Percentiles rank a stretch among this genome's conserved stretches.
phyloP scores from a whole-genome alignment of 2,329 filamentous ascomycete species.

The Botrytis paeoniae region DNA sequence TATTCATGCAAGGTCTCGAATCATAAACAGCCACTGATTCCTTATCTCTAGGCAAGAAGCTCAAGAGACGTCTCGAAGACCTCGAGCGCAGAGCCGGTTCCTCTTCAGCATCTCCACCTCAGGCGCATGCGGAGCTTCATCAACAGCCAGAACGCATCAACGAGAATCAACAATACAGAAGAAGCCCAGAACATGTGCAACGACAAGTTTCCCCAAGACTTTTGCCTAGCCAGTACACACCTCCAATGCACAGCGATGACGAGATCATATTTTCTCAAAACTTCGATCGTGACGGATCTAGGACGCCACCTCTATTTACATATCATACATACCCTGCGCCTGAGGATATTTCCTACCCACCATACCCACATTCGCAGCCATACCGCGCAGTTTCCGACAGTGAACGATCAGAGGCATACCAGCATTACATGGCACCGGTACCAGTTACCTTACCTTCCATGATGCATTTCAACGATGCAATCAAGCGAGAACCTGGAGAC shows the following conservation, averaged over 20 bases:
- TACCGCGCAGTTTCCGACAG: slow-evolving; percentile 50
- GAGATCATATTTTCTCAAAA: slow-evolving; percentile 65
- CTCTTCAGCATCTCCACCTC: slow-evolving; percentile 54
- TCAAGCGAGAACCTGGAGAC: slow-evolving; percentile 66
- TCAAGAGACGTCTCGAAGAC: slow-evolving; percentile 84
- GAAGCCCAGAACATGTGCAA: slow-evolving; percentile 37
- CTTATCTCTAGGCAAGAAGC: slow-evolving; percentile 72
- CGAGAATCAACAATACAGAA: slow-evolving; percentile 34
- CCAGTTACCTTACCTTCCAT: slow-evolving; percentile 63
- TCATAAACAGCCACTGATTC: slow-evolving; percentile 22
- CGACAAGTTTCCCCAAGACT: slow-evolving; percentile 42
- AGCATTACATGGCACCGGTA: slow-evolving; percentile 54
- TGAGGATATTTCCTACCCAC: slow-evolving; percentile 60
- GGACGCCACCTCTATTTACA: slow-evolving; percentile 66
- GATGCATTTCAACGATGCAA: slow-evolving; percentile 59
- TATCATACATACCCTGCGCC: slow-evolving; percentile 66
- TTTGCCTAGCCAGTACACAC: slow-evolving; percentile 56
- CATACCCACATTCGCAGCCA: slow-evolving; percentile 54
- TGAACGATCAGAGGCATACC: slow-evolving; percentile 48
- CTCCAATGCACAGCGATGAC: slow-evolving; percentile 59
- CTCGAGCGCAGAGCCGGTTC: slow-evolving; percentile 74
- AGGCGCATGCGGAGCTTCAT: slow-evolving; percentile 49
- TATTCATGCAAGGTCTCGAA: slow-evolving; percentile 15
- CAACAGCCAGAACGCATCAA: slow-evolving; percentile 30
- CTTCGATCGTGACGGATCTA: slow-evolving; percentile 66